phyloP scores from a whole-genome alignment of 768 basidiomycete species.

The Russula brevipes region DNA sequence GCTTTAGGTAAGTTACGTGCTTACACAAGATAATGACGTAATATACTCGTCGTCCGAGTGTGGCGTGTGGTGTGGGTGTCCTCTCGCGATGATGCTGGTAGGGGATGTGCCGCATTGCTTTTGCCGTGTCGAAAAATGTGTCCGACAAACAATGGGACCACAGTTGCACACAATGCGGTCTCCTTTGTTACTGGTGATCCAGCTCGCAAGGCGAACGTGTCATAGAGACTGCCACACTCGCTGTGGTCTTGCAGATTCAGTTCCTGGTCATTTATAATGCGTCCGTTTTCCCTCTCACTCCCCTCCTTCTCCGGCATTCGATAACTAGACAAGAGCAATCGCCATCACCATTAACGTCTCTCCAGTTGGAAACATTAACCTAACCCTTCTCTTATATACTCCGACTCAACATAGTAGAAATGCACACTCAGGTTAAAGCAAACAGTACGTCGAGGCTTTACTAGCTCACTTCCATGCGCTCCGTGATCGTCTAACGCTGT shows the following conservation, averaged over 20 bases:
- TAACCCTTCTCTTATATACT: too few relatives aligned
- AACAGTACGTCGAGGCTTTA: neutral
- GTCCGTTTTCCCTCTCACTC: neutral
- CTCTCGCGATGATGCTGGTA: too few relatives aligned
- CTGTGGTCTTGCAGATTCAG: neutral
- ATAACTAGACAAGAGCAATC: neutral
- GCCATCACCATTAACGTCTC: neutral
- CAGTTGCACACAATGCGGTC: neutral
- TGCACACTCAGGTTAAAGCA: conserved; percentile 6
- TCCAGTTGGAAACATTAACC: neutral
- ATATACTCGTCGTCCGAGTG: too few relatives aligned
- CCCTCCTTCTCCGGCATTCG: neutral
- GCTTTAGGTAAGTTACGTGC: too few relatives aligned
- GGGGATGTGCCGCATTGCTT: too few relatives aligned
- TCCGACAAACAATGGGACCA: neutral
- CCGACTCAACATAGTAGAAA: neutral
- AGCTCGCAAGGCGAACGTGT: neutral
- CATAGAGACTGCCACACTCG: neutral
- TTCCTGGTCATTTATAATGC: conserved; percentile 1
- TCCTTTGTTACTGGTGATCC: neutral
- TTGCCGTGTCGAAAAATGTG: too few relatives aligned
- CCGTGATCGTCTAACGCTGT: neutral
- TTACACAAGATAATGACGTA: too few relatives aligned
- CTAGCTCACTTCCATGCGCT: neutral
- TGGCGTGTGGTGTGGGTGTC: too few relatives aligned